Conservation (phyloP, 2,329 filamentous ascomycete species). For the Chaetomium strumarium region DNA sequence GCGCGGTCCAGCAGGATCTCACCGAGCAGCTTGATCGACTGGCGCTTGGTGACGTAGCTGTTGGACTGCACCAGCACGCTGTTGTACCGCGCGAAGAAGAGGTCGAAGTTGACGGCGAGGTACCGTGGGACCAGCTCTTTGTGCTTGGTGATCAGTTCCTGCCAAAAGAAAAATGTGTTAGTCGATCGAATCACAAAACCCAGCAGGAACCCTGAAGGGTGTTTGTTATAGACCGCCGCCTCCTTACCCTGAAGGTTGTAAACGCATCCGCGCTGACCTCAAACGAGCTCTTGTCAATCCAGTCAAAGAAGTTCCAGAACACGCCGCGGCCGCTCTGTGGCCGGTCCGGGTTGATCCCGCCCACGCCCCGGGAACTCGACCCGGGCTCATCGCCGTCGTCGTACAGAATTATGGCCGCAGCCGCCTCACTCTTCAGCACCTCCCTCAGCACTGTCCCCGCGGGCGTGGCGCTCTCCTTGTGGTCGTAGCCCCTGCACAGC, state of each 20-base stretch:
- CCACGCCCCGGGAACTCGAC: constrained; percentile 69
- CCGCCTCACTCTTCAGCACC: constrained; percentile 81
- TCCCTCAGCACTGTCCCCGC: constrained; percentile 87
- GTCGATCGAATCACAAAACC: not conserved
- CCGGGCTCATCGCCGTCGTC: constrained; percentile 72
- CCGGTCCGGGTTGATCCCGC: constrained; percentile 68
- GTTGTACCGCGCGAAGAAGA: constrained; percentile 92
- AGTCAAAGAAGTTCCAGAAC: constrained; percentile 95
- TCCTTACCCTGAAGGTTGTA: constrained; percentile 79
- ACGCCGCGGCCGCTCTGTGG: constrained; percentile 75
- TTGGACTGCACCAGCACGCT: constrained; percentile 80
- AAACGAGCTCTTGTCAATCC: constrained; percentile 95
- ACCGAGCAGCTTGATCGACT: constrained; percentile 94
- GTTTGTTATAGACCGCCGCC: not conserved
- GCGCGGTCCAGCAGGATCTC: constrained; percentile 91
- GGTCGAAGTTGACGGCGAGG: constrained; percentile 80
- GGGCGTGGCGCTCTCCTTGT: constrained; percentile 84
- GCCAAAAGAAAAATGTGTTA: not conserved
- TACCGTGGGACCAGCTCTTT: constrained; percentile 87
- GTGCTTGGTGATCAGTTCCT: constrained; percentile 93
- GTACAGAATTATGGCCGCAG: constrained; percentile 86
- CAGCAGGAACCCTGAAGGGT: too few species aligned
- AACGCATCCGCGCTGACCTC: constrained; percentile 97
- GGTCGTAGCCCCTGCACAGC: constrained; percentile 82
- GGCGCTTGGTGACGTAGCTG: constrained; percentile 95